Evolutionary conservation across 106 monocot genomes (phyloP), one percentile per base, ranked within the genome.

Genomic region (Vanilla planifolia): DNA sequence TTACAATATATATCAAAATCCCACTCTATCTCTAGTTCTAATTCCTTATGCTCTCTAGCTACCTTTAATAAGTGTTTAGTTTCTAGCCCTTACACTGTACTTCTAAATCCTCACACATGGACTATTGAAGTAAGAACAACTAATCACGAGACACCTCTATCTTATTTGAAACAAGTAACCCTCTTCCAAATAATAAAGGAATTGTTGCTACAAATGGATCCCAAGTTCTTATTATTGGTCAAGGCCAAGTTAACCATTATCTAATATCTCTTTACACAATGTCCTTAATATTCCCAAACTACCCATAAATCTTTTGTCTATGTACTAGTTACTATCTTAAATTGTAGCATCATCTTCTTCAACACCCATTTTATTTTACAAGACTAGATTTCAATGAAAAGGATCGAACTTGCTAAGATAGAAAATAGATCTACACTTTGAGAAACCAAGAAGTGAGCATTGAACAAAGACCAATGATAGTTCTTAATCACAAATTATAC

Each of bases 351-450:
- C 6, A 2, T 24, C 3, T 52, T 52, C 23, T 52, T 13, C 21
- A 22, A 22, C 6, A 25, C 51, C 27, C 22, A 52, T 24, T 52
- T 22, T 52, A 13, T 52, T 22, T 52, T 48, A n/a, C 47, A 48
- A 20, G 47, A 48, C 47, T 3, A 48, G 47, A 3, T 16, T 52
- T 52, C 22, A 27, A 27, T 22, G 51, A 52, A 52, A 27, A 52
- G 2, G 22, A 52, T 52, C 27, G 8, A 27, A 52, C 51, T 20
- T 52, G 51, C 51, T 52, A 52, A 52, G 51, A 27, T 25, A 24
- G 6, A 13, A n/a, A 24, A 52, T 25, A 27, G 51, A 17, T 20
- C 21, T 20, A 13, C 4, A 48, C n/a, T 20, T 48, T 48, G 47
- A 48, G 21, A 20, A 4, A 48, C 3, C 47, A 4, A n/a, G n/a